These are phyloP conservation scores for Celoporthe dispersa DNA, from an alignment of 2,329 filamentous ascomycete species.

Conservation along the genomic window DNA sequence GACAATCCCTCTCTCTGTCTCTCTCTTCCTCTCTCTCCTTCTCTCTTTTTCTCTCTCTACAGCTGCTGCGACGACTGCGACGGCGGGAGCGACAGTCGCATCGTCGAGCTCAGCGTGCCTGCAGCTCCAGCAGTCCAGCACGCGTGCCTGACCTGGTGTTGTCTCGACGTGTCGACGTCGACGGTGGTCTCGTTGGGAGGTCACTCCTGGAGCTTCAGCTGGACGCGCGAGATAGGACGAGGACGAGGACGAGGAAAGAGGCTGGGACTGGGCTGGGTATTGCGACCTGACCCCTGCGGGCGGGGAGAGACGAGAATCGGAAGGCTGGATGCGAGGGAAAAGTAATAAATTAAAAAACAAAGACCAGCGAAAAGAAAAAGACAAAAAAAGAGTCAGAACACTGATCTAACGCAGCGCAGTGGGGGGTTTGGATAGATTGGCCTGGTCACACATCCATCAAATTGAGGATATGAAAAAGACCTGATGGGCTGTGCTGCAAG, in stretches of 20 bases:
- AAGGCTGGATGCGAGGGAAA: background rate
- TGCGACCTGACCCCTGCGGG: background rate
- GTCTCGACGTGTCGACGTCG: background rate
- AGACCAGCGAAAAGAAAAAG: background rate
- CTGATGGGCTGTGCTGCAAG: background rate
- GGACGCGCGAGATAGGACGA: background rate
- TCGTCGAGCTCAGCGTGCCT: background rate
- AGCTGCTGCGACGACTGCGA: conserved; percentile 6
- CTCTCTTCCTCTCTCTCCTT: background rate
- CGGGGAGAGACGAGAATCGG: conserved; percentile 1
- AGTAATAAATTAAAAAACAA: background rate
- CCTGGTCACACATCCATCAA: background rate
- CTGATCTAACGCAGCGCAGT: background rate
- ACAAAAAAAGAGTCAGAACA: background rate
- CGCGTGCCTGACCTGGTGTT: background rate
- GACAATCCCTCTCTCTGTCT: background rate
- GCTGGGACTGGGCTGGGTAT: background rate
- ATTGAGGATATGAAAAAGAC: background rate
- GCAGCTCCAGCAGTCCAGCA: background rate
- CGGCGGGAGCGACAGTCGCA: conserved; percentile 14
- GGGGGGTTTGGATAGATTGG: background rate
- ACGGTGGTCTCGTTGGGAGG: conserved; percentile 3
- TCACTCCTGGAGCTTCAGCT: background rate
- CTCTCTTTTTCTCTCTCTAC: background rate
- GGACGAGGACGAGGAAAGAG: background rate